These are phyloP conservation scores for Xylaria sp. DNA, from an alignment of 2,329 filamentous ascomycete genomes.

Conservation along the genomic window DNA sequence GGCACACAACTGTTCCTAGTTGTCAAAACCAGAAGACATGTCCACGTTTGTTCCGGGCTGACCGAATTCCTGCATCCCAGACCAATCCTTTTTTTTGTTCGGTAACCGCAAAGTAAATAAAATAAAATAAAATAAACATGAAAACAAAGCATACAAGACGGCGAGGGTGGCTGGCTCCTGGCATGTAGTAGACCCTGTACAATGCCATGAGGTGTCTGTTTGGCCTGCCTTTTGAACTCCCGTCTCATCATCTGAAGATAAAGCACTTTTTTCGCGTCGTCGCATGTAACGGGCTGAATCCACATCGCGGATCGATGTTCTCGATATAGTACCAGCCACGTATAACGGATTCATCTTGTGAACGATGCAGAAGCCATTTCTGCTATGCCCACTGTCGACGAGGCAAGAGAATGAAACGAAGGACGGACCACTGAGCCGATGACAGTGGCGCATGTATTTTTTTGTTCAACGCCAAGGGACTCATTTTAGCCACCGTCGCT, in stretches of 20 bases:
- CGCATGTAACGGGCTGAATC: neutral
- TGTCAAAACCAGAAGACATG: neutral
- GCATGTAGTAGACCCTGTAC: neutral
- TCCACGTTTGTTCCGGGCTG: neutral
- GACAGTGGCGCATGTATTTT: conserved; percentile 13
- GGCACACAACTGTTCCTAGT: neutral
- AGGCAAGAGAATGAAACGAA: conserved; percentile 21
- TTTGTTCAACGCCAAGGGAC: conserved; percentile 33
- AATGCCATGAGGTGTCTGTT: neutral
- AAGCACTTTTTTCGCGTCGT: neutral
- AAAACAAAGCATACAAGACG: neutral
- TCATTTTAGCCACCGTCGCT: conserved; percentile 31
- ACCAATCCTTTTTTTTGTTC: conserved; percentile 2
- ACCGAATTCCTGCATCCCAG: neutral
- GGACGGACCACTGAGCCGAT: conserved; percentile 15
- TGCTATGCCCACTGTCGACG: conserved; percentile 1
- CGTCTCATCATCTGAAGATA: neutral
- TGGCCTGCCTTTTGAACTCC: neutral
- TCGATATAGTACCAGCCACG: neutral
- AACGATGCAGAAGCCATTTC: neutral
- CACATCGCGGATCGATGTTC: neutral
- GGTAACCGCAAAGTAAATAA: neutral
- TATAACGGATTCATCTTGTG: neutral
- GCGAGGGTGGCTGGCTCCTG: neutral
- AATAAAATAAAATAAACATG: neutral